phyloP scores from a whole-genome alignment of 805 yeast species.

The Zygosaccharomyces kombuchaensis region DNA sequence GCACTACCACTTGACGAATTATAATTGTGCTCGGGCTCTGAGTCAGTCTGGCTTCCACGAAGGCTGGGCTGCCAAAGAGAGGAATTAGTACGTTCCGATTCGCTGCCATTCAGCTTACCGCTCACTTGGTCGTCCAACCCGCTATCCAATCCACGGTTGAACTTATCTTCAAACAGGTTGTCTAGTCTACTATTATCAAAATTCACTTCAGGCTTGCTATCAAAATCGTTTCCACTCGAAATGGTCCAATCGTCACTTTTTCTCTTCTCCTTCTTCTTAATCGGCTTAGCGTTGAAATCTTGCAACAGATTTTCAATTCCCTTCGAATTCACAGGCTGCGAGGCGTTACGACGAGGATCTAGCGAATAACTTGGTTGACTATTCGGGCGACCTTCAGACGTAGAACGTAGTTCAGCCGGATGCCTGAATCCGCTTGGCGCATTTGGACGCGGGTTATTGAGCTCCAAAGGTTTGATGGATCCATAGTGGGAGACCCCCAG shows the following conservation, averaged over 20 bases:
- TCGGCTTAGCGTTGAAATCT: conserved; percentile 11
- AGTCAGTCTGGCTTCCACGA: conserved; percentile 1
- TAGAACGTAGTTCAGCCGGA: conserved; percentile 10
- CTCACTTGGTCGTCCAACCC: not conserved
- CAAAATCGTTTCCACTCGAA: conserved; percentile 9
- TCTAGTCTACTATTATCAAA: not conserved
- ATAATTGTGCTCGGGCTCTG: not conserved
- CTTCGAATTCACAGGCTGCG: conserved; percentile 26
- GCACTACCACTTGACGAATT: not conserved
- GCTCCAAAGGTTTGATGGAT: not conserved
- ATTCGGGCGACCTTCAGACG: conserved; percentile 15
- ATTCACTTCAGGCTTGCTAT: not conserved
- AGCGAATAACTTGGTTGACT: conserved; percentile 14
- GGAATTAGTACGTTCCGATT: not conserved
- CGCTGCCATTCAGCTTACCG: not conserved
- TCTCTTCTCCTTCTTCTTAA: conserved; percentile 7
- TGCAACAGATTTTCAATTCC: conserved; percentile 19
- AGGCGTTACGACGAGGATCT: conserved; percentile 32
- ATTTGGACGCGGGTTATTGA: not conserved
- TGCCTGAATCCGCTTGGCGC: not conserved
- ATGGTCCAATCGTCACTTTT: conserved; percentile 16
- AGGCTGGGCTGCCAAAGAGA: conserved; percentile 5
- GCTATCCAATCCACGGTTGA: not conserved
- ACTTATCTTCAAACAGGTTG: not conserved
- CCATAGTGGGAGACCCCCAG: not conserved